Base-by-base conservation (phyloP, 495 filamentous ascomycete species). In the Aspergillus hancockii region DNA sequence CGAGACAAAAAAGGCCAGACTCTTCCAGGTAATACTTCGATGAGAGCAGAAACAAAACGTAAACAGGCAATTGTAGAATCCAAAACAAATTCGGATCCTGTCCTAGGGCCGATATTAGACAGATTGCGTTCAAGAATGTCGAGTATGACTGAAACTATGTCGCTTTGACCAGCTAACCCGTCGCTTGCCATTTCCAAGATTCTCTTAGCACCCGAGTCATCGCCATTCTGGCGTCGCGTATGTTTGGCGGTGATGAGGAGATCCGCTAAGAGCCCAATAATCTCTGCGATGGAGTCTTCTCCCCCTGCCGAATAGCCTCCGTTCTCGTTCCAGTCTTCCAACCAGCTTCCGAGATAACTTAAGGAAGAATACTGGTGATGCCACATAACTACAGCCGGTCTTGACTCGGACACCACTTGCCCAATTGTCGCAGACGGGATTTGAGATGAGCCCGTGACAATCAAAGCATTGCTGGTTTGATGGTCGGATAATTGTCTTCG, bases 1-100 rank as follows among this genome's bases (percentile, higher is more conserved):
- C 90, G 81, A 6, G 88, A 82, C 66, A 98, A 83, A 66, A 93
- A 91, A 4, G 92, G 89, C 93, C 93, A 98, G 2, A 96, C 85
- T 57, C 93, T 78, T 46, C 85, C 86, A 4, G 93, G 93, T 25
- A 88, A 76, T n/a, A 95, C 74, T 7, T 79, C 75, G 4, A 91
- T 68, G 10, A 94, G 72, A 19, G 84, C 85, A 58, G 87, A 79
- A 14, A 93, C 80, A 60, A 98, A 97, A 41, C 90, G 88, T 36
- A 91, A 64, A 63, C 91, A 96, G 34, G 86, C 84, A 32, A 88
- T 80, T 23, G 93, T 77, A 32, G 90, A 78, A 8, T 86, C 80
- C 19, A 90, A 58, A 9, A 79, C 74, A 4, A 71, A 75, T 28
- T 81, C 83, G 7, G 76, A 60, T 13, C 80, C 79, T 22, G 82